Evolutionary conservation across 2,329 filamentous ascomycete genomes (phyloP).

Genomic region (Microcera coccophila): DNA sequence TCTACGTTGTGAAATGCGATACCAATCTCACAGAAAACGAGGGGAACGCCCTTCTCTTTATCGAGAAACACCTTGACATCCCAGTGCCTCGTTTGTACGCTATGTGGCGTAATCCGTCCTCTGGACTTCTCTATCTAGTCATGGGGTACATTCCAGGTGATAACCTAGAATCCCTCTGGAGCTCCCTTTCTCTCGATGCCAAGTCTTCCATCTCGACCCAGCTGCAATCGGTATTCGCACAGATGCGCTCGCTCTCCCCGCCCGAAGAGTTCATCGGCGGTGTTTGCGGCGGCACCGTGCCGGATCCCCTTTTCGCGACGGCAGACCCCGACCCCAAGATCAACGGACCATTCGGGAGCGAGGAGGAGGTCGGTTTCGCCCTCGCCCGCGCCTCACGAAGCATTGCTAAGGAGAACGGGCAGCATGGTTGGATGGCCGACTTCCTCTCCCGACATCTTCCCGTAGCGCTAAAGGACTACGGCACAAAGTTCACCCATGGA

Average conservation of each 20-base stretch:
- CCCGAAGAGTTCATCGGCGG: conserved; percentile 1
- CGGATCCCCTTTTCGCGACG: not conserved
- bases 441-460: conserved; percentile 6
- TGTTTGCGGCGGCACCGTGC: not conserved
- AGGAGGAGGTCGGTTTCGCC: conserved; percentile 6
- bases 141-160: conserved; percentile 10
- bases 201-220: conserved; percentile 6
- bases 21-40: conserved; percentile 8
- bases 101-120: conserved; percentile 6
- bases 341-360: conserved; percentile 6
- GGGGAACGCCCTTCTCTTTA: conserved; percentile 8
- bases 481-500: conserved; percentile 10
- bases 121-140: conserved; percentile 6
- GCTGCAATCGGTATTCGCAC: conserved; percentile 4
- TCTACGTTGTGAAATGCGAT: conserved; percentile 9
- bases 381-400: conserved; percentile 4
- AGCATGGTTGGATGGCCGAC: conserved; percentile 4
- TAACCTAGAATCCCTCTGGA: conserved; percentile 6
- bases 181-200: conserved; percentile 5
- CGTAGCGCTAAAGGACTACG: conserved; percentile 3
- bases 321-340: conserved; percentile 1
- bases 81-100: conserved; percentile 7
- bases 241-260: conserved; percentile 2
- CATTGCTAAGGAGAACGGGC: conserved; percentile 1
- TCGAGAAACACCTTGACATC: conserved; percentile 3